phyloP scores from a whole-genome alignment of 495 filamentous ascomycete genomes.

The Letharia lupina region DNA sequence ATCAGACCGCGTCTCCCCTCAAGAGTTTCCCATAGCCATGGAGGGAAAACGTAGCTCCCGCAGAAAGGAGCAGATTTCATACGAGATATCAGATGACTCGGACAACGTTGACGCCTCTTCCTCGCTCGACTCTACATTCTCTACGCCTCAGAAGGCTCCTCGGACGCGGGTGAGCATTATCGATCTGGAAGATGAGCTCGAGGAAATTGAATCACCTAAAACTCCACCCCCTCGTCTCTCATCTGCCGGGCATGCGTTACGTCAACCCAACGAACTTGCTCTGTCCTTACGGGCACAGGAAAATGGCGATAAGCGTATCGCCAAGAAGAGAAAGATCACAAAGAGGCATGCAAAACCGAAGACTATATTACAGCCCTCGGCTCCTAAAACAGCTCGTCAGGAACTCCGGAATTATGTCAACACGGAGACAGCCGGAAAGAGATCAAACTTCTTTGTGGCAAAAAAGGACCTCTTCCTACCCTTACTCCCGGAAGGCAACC shows the following conservation, averaged over 20 bases:
- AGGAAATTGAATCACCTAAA: conserved; percentile 14
- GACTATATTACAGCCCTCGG: background rate
- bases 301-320: conserved; percentile 20
- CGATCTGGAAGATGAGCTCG: conserved; percentile 15
- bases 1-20: background rate
- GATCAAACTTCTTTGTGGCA: conserved; percentile 43
- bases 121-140: conserved; percentile 19
- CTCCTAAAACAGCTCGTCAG: conserved; percentile 31
- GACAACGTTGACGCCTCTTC: conserved; percentile 13
- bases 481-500: conserved; percentile 45
- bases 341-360: conserved; percentile 11
- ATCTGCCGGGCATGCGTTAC: conserved; percentile 23
- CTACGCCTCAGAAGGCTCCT: conserved; percentile 20
- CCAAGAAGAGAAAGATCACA: conserved; percentile 11
- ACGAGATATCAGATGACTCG: conserved; percentile 24
- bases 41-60: conserved; percentile 13
- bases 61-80: conserved; percentile 20
- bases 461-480: conserved; percentile 47
- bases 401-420: conserved; percentile 42
- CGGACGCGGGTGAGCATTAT: conserved; percentile 10
- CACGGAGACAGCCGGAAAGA: conserved; percentile 37
- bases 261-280: conserved; percentile 22
- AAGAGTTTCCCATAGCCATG: conserved; percentile 11
- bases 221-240: conserved; percentile 20
- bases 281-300: conserved; percentile 21